Percentiles rank a stretch among this genome's conserved stretches.
phyloP scores from a whole-genome alignment of 2,329 filamentous ascomycete genomes.

The Aspergillus ochraceoroseus region DNA sequence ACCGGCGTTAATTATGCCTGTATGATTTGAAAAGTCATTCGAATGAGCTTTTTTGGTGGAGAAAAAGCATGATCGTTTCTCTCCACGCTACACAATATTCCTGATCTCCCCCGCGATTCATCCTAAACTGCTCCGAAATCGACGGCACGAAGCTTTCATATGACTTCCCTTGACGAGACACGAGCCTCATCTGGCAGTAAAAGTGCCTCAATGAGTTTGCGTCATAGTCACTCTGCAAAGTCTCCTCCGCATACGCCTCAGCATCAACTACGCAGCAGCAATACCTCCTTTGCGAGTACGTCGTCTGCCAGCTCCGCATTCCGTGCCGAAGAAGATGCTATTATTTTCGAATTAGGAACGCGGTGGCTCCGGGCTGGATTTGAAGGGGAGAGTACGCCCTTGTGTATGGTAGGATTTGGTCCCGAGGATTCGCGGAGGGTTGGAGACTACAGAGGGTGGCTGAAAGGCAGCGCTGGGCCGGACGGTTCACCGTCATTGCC shows the following conservation, averaged over 20 bases:
- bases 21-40: conserved; percentile 1
- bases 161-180: too few relatives aligned
- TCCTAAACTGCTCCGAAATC: background rate
- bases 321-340: conserved; percentile 72
- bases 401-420: conserved; percentile 66
- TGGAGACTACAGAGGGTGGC: conserved; percentile 75
- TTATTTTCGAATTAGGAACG: conserved; percentile 78
- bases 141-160: conserved; percentile 6
- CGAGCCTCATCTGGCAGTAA: too few relatives aligned
- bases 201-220: conserved; percentile 29
- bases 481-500: conserved; percentile 34
- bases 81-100: conserved; percentile 5
- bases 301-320: conserved; percentile 55
- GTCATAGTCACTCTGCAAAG: conserved; percentile 28
- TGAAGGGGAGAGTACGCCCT: conserved; percentile 71
- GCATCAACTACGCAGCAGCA: conserved; percentile 45
- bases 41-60: background rate
- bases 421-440: conserved; percentile 70
- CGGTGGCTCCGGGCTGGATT: conserved; percentile 78
- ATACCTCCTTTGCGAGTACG: conserved; percentile 51
- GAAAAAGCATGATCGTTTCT: conserved; percentile 13
- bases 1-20: too few relatives aligned
- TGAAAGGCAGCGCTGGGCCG: conserved; percentile 50
- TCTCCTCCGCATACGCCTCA: conserved; percentile 59
- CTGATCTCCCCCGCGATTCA: conserved; percentile 16